phyloP scores from a whole-genome alignment of 116 monocot species.

The Iris pallida region DNA sequence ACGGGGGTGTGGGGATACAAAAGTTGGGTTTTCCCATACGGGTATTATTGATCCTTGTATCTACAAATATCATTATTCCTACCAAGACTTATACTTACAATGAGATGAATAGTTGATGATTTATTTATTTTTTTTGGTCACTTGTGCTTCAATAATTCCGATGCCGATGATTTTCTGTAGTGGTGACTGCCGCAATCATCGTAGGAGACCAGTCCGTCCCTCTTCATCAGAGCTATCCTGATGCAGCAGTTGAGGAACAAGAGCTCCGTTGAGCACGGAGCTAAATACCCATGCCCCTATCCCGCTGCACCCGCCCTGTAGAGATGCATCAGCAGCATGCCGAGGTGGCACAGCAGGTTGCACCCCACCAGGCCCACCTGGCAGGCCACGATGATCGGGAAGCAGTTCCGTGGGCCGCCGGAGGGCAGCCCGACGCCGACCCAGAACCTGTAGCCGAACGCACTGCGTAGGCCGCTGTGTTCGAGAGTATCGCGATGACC shows the following conservation, averaged over 20 bases:
- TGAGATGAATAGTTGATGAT: too few relatives aligned
- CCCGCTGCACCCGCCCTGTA: constrained; percentile 55
- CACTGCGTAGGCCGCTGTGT: constrained; percentile 41
- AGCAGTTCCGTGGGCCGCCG: constrained; percentile 8
- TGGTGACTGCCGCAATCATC: constrained; percentile 17
- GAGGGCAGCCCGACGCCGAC: constrained; percentile 26
- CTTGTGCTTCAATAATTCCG: too few relatives aligned
- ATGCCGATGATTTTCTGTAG: too few relatives aligned
- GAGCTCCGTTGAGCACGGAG: constrained; percentile 41
- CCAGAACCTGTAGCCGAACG: constrained; percentile 29
- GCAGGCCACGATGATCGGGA: constrained; percentile 29
- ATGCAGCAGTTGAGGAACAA: constrained; percentile 44
- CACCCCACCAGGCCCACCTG: constrained; percentile 43
- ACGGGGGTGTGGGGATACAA: too few relatives aligned
- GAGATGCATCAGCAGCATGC: constrained; percentile 46
- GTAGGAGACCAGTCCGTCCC: constrained; percentile 3
- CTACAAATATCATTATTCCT: too few relatives aligned
- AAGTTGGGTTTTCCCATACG: too few relatives aligned
- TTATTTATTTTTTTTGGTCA: too few relatives aligned
- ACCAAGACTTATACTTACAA: too few relatives aligned
- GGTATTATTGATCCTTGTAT: too few relatives aligned
- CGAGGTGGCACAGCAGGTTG: constrained; percentile 59
- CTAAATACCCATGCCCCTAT: constrained; percentile 67
- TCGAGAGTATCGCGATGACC: constrained; percentile 53
- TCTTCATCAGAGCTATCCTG: constrained; percentile 12